These are phyloP conservation scores for Favolaschia claudopus DNA, from an alignment of 768 basidiomycete species.

Conservation along the genomic window DNA sequence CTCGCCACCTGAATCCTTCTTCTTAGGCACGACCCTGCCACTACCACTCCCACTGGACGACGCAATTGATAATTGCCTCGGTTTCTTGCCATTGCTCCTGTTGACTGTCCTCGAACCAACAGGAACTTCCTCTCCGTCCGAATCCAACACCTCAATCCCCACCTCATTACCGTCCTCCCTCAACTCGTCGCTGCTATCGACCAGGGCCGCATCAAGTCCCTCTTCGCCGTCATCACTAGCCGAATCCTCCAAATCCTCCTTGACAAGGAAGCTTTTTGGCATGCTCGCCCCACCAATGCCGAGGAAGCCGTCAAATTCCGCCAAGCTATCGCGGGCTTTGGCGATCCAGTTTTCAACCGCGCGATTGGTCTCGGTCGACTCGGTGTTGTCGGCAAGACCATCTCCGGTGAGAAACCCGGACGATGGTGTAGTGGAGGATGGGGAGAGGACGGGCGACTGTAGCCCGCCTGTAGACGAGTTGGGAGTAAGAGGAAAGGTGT, in stretches of 20 bases:
- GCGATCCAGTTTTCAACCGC: constrained; percentile 81
- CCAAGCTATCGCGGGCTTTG: constrained; percentile 72
- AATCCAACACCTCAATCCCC: constrained; percentile 51
- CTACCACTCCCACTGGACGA: constrained; percentile 50
- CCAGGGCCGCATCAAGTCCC: too few species aligned
- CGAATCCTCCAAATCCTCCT: constrained; percentile 53
- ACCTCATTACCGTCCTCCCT: constrained; percentile 42
- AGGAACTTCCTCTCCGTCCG: constrained; percentile 51
- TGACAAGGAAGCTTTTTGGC: constrained; percentile 58
- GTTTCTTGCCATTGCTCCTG: constrained; percentile 23
- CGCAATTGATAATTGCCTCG: constrained; percentile 43
- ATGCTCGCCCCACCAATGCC: constrained; percentile 64
- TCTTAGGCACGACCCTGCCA: constrained; percentile 38
- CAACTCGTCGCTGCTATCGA: constrained; percentile 41
- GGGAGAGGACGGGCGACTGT: constrained; percentile 47
- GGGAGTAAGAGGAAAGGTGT: constrained; percentile 31
- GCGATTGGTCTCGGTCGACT: constrained; percentile 54
- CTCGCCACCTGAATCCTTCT: constrained; percentile 46
- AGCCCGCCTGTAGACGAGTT: constrained; percentile 38
- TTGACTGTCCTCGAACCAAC: too few species aligned
- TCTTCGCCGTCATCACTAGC: constrained; percentile 51
- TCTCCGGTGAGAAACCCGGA: constrained; percentile 40
- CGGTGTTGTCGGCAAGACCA: constrained; percentile 34
- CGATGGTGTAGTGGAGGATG: constrained; percentile 38
- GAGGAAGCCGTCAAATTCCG: constrained; percentile 73